Evolutionary conservation across 352 stramenopile species (phyloP).

Genomic region (Pythium plurisporium): DNA sequence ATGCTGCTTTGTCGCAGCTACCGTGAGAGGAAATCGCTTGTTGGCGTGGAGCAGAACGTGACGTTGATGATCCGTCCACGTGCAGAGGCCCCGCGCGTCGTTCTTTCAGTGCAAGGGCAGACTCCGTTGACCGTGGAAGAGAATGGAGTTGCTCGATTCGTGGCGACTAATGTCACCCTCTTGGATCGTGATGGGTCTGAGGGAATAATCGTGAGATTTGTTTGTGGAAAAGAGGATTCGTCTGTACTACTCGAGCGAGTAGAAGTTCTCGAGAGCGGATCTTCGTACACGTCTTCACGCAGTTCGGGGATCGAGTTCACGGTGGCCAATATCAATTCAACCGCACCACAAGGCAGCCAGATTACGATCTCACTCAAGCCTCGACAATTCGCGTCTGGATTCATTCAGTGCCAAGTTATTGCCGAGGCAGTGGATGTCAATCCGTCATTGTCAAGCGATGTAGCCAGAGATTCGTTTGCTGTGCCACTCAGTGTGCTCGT

Average conservation of each 20-base stretch:
- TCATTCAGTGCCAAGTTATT: neutral
- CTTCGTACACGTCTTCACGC: neutral
- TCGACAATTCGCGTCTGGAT: slow-evolving; percentile 4
- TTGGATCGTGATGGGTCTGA: slow-evolving; percentile 14
- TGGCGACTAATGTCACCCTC: slow-evolving; percentile 10
- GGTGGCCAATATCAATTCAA: neutral
- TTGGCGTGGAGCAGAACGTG: slow-evolving; percentile 4
- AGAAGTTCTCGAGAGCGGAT: neutral
- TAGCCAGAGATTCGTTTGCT: slow-evolving; percentile 4
- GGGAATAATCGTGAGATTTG: neutral
- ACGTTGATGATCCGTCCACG: slow-evolving; percentile 8
- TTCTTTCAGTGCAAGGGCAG: neutral
- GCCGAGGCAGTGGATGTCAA: slow-evolving; percentile 5
- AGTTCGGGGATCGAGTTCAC: neutral
- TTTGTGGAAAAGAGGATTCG: neutral
- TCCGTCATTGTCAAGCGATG: neutral
- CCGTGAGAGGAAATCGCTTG: slow-evolving; percentile 18
- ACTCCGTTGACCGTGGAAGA: slow-evolving; percentile 1
- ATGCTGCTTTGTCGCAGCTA: slow-evolving; percentile 11
- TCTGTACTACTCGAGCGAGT: slow-evolving; percentile 2
- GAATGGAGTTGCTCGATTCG: slow-evolving; percentile 5
- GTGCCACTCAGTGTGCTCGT: neutral
- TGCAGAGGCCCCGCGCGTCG: slow-evolving; percentile 10
- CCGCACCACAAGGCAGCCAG: neutral
- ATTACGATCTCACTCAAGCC: slow-evolving; percentile 5